Evolutionary conservation across 805 yeast genomes (phyloP), one percentile per base, ranked within the genome.

Genomic region (Saturnispora serradocipensis): DNA sequence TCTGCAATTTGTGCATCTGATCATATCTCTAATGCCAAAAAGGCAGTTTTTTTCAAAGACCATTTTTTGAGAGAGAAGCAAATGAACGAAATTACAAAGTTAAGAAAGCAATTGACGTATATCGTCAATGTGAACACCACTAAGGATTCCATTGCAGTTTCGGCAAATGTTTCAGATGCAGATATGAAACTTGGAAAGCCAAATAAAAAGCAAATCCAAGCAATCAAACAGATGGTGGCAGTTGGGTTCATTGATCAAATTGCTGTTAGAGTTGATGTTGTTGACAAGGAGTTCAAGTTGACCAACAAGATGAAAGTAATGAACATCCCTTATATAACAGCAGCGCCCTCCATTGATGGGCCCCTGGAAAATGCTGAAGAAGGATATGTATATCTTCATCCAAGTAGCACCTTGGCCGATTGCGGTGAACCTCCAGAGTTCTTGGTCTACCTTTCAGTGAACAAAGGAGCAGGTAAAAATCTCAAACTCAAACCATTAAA

Each of bases 221-320:
- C 93, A 0, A 67, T 93, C 55, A 90, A 88, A 61, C 99, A 93
- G 67, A 90, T 93, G 81, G 73, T 91, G 3, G 79, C 96, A 5
- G 84, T 97, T 0, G 99, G 98, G 0, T 93, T 86, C 60, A 75
- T 93, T 39, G 99, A 93, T 65, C 95, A 87, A 62, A 77, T 91
- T 22, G 95, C 95, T 1, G 77, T 88, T 15, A 74, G 98, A 55
- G 90, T 88, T 1, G 97, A 90, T 61, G 58, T 81, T 32, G 68
- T 81, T 6, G 81, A 86, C 18, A 72, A 81, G 1, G 95, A 86
- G 18, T 72, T 80, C 7, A 72, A 67, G 45, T 67, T 84, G 3
- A 71, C 84, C 2, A 84, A 84, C 54, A 81, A 76, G 48, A 71
- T 84, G 4, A 72, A 69, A 42, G 73, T 84, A 39, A 76, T 73